Percentiles rank a stretch among this genome's conserved stretches.
Conservation (phyloP, 345 rosid species). For the Diplotaxis tenuifolia region DNA sequence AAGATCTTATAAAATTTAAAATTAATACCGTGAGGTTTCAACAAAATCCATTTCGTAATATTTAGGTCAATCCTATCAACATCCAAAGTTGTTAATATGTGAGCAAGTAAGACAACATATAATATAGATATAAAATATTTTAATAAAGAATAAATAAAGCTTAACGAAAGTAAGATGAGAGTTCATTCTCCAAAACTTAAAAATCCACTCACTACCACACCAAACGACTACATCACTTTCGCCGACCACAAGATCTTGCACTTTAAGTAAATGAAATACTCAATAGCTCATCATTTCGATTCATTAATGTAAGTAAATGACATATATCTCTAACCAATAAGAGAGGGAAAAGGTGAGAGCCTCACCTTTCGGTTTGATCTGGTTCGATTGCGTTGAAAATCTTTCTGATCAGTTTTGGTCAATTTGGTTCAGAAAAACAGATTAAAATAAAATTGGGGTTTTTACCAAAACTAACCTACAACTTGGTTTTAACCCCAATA, state of each 20-base stretch:
- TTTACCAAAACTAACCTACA: no score
- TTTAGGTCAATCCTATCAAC: not conserved
- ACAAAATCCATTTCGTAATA: not conserved
- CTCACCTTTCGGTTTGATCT: not conserved
- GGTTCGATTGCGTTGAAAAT: not conserved
- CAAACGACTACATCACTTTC: conserved; percentile 32
- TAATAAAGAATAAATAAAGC: not conserved
- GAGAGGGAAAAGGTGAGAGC: not conserved
- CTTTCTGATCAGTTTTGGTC: not conserved
- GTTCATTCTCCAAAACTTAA: conserved; percentile 35
- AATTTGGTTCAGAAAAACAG: not conserved
- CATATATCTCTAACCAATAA: not conserved
- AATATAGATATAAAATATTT: not conserved
- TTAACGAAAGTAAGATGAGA: conserved; percentile 24
- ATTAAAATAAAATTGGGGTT: not conserved
- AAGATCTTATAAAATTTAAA: no score
- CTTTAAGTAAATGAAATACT: conserved; percentile 38
- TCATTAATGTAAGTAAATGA: not conserved
- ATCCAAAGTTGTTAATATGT: conserved; percentile 2
- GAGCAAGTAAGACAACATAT: conserved; percentile 32
- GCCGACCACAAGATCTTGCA: conserved; percentile 29
- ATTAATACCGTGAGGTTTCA: not conserved
- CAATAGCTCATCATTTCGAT: conserved; percentile 25
- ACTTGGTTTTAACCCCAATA: no score
- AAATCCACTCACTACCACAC: conserved; percentile 39